A percentile compares a stretch with the other conserved stretches of the same genome.
These are phyloP conservation scores for Ceriops zippeliana DNA, from an alignment of 345 rosid species.

Conservation along the genomic window DNA sequence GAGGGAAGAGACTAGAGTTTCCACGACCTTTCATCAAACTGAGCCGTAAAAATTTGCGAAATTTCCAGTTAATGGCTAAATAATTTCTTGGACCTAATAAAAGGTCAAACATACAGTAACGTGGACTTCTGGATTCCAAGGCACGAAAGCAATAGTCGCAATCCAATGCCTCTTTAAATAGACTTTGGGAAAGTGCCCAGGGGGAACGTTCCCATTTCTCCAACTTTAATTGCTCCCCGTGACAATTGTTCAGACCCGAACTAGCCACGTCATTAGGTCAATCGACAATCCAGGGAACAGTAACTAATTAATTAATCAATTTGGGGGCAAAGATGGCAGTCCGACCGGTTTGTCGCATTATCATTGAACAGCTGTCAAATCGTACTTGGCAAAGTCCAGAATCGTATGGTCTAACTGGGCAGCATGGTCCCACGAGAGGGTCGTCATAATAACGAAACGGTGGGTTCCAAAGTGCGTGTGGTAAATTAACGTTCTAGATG, in stretches of 20 bases:
- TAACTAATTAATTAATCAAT: slow-evolving; percentile 1
- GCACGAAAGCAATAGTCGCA: too few species aligned
- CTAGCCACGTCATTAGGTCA: too few species aligned
- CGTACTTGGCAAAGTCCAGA: neutral
- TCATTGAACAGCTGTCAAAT: slow-evolving; percentile 40
- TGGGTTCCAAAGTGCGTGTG: neutral
- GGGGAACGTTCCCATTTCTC: too few species aligned
- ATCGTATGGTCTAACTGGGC: neutral
- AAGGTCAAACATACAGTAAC: neutral
- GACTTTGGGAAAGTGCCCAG: too few species aligned
- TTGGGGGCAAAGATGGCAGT: slow-evolving; percentile 11
- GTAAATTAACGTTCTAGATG: slow-evolving; percentile 10
- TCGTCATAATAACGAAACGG: neutral
- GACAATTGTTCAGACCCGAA: too few species aligned
- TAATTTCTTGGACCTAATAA: neutral
- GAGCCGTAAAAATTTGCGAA: slow-evolving; percentile 1
- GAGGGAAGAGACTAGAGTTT: neutral
- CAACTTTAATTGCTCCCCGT: too few species aligned
- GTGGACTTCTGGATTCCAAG: neutral
- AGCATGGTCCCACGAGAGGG: neutral
- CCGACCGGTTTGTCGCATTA: slow-evolving; percentile 36
- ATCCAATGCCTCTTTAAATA: too few species aligned
- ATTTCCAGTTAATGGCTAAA: neutral
- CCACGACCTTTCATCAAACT: neutral
- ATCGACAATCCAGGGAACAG: neutral